Evolutionary conservation across 2,329 filamentous ascomycete genomes (phyloP), one percentile per base, ranked within the genome.

Genomic region (Diaporthe helianthi): DNA sequence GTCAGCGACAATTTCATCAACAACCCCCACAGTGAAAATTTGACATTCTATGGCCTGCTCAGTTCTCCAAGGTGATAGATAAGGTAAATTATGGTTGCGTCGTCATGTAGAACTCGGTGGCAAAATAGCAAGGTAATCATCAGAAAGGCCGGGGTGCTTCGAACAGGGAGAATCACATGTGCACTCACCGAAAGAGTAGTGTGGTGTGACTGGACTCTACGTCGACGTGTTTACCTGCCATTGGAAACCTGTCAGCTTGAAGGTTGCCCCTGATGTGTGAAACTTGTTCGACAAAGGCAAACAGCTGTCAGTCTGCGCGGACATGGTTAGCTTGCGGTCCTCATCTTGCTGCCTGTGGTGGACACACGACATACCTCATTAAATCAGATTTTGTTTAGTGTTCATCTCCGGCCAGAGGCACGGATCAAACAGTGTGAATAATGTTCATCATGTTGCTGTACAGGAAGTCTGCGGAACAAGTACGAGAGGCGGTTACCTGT

Each of bases 391-490:
- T 80, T 84, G 80, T 79, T 73, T 76, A 81, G 75, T 85, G 83
- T 86, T 87, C 85, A 87, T 86, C 73, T 82, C 80, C 81, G 73
- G 80, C 79, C 79, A 77, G 76, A 78, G 75, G 75, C 74, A 74
- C 64, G 78, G 80, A 82, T 87, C 85, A 86, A 85, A 87, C 84
- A 87, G 85, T 87, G 85, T 87, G 85, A 87, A 87, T 87, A 87
- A 77, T 83, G 77, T 71, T 86, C 84, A 86, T 86, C 84, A 86
- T 80, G 71, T 76, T 76, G 71, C 71, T 72, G 66, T 65, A 64
- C 41, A 73, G 71, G 72, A 69, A 66, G 47, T 49, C 49, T 46
- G 68, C 33, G 22, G 55, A 69, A 70, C 36, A 55, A 68, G 44
- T 46, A 24, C 13, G 44, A 58, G 17, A 31, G 3, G n/a, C 52